phyloP scores from a whole-genome alignment of 2,329 filamentous ascomycete species.

The Aspergillus felis region DNA sequence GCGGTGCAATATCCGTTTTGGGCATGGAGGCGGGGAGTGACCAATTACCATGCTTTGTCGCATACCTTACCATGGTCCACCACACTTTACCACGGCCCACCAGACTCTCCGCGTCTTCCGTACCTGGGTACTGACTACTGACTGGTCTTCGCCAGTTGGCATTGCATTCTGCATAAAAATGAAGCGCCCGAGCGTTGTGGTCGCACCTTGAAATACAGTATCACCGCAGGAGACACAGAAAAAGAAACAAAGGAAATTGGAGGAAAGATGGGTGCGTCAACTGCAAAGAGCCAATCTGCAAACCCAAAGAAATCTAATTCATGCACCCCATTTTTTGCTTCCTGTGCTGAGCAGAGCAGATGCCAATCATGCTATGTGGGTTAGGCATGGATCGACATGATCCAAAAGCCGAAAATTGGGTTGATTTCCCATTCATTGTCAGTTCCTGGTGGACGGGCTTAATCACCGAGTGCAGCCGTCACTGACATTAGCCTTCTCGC shows the following conservation, averaged over 20 bases:
- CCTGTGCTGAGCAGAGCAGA: not conserved
- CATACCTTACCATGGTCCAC: not conserved
- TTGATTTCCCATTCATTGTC: no score
- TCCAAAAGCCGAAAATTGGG: no score
- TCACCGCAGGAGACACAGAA: not conserved
- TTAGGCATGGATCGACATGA: not conserved
- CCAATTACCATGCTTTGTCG: not conserved
- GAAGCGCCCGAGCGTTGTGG: not conserved
- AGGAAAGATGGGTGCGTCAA: not conserved
- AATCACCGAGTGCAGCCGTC: no score
- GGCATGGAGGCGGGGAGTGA: not conserved
- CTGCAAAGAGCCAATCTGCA: not conserved
- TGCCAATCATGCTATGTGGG: not conserved
- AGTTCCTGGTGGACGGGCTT: not conserved
- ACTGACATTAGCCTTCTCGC: no score
- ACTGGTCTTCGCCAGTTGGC: not conserved
- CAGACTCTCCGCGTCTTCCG: not conserved
- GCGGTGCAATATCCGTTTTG: not conserved
- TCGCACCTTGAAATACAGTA: no score
- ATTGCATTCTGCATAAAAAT: not conserved
- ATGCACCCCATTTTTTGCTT: constrained; percentile 3
- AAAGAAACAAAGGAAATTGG: not conserved
- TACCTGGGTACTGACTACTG: not conserved
- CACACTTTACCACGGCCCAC: not conserved
- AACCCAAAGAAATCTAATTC: not conserved